Evolutionary conservation across 805 yeast genomes (phyloP).

Genomic region (Cyberlindnera japonica): DNA sequence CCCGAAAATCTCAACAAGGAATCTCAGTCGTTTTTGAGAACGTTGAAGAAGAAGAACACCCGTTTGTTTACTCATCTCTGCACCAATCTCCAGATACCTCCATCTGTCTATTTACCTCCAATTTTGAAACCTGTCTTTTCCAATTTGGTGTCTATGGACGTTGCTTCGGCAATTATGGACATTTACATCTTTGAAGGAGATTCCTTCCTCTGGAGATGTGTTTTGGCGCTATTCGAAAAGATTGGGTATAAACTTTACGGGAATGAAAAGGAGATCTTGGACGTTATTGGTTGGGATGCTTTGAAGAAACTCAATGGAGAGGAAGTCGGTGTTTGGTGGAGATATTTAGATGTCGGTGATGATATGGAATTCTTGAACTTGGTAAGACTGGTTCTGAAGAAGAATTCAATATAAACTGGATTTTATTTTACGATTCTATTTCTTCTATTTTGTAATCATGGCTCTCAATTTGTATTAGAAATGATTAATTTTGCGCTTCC

Average conservation of each 20-base stretch:
- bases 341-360: conserved; percentile 46
- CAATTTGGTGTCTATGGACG: conserved; percentile 42
- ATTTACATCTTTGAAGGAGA: conserved; percentile 61
- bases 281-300: conserved; percentile 36
- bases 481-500: conserved; percentile 13
- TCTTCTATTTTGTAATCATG: too few species aligned
- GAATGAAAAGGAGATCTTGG: conserved; percentile 41
- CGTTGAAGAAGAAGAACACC: conserved; percentile 42
- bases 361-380: conserved; percentile 44
- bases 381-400: conserved; percentile 38
- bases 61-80: conserved; percentile 48
- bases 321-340: conserved; percentile 17
- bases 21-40: conserved; percentile 43
- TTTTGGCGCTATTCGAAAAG: conserved; percentile 48
- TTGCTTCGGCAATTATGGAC: conserved; percentile 50
- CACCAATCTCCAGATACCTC: conserved; percentile 35
- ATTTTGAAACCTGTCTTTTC: conserved; percentile 45
- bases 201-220: conserved; percentile 46
- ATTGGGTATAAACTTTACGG: conserved; percentile 53
- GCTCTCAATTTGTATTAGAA: background rate
- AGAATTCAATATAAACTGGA: conserved; percentile 1
- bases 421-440: too few species aligned
- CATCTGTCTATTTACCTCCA: conserved; percentile 41
- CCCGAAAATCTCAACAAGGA: conserved; percentile 35
- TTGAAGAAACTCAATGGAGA: conserved; percentile 24